These are phyloP conservation scores for Wickerhamomyces xylosicus DNA, from an alignment of 805 yeast genomes.

Conservation along the genomic window DNA sequence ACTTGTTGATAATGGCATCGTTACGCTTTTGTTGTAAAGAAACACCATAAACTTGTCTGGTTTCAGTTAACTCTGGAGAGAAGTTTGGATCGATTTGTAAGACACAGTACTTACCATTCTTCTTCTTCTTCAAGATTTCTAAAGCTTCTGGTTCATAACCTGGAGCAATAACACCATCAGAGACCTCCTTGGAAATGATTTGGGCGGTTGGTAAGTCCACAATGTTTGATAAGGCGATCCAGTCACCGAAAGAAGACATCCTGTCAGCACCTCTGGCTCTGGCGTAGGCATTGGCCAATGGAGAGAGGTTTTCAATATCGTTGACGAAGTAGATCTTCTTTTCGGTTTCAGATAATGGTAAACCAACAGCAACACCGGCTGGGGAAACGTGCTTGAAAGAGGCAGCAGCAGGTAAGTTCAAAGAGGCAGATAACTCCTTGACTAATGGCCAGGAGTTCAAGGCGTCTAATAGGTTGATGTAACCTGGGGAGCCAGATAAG, in stretches of 20 bases:
- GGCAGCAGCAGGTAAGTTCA: constrained; percentile 97
- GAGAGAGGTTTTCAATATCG: constrained; percentile 90
- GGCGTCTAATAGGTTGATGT: constrained; percentile 93
- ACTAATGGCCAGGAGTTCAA: constrained; percentile 98
- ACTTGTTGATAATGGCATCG: constrained; percentile 88
- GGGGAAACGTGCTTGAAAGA: constrained; percentile 98
- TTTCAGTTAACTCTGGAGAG: constrained; percentile 71
- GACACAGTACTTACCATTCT: constrained; percentile 95
- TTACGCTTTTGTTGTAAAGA: constrained; percentile 94
- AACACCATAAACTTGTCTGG: constrained; percentile 94
- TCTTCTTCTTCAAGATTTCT: constrained; percentile 80
- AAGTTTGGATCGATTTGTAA: constrained; percentile 93
- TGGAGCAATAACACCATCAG: constrained; percentile 98
- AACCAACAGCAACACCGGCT: constrained; percentile 97
- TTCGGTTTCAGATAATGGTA: constrained; percentile 85
- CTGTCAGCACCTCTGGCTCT: constrained; percentile 99
- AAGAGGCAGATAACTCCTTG: constrained; percentile 88
- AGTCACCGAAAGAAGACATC: constrained; percentile 98
- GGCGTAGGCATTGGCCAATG: constrained; percentile 96
- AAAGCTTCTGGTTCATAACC: constrained; percentile 91
- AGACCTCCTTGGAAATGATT: constrained; percentile 93
- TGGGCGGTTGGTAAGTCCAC: constrained; percentile 95
- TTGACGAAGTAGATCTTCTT: constrained; percentile 92
- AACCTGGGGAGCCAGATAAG: constrained; percentile 91
- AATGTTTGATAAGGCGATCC: constrained; percentile 92